Evolutionary conservation across 495 filamentous ascomycete genomes (phyloP), one percentile per base, ranked within the genome.

Genomic region (Penicillium longicatenatum): DNA sequence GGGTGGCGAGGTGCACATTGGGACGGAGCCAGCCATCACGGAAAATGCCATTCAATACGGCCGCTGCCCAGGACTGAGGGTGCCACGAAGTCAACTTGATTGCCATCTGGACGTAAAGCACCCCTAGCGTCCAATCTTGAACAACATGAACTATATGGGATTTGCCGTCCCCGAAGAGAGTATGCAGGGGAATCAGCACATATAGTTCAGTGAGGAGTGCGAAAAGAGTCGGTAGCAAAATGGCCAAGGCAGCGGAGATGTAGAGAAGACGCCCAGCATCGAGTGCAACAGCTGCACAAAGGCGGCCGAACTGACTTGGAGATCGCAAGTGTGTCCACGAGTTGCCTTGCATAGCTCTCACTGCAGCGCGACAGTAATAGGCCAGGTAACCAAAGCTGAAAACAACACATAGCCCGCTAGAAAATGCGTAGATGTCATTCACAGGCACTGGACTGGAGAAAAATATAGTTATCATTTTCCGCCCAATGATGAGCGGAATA

Each of bases 391-490:
- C 73, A 14, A 83, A 64, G 6, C 82, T 82, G 50, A 89, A 89
- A 24, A 94, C 80, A 17, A 90, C 75, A 65, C 92, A 93, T 54
- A 93, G 79, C 19, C 94, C 94, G 37, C 91, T 84, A 47, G 90
- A 94, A 70, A 96, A 96, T 11, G 95, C 93, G 69, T 99, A 98
- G 35, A 99, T 87, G 69, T 99, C 94, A 70, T 97, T 98, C 67
- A 91, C 86, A 19, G 86, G 84, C 37, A 88, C 78, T 43, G 87
- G 77, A 17, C 74, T 67, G 16, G 89, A 88, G 46, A 94, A 83
- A 17, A 89, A 75, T 8, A 77, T 70, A 24, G 84, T 79, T 65
- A 97, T 87, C 52, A 97, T 77, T 53, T 74, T 77, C 16, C 94
- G 88, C 16, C 94, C 94, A 67, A 97, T 84, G 10, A 94, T 74